Evolutionary conservation across 352 stramenopile species (phyloP).

Genomic region (Pelagophyceae sp.): DNA sequence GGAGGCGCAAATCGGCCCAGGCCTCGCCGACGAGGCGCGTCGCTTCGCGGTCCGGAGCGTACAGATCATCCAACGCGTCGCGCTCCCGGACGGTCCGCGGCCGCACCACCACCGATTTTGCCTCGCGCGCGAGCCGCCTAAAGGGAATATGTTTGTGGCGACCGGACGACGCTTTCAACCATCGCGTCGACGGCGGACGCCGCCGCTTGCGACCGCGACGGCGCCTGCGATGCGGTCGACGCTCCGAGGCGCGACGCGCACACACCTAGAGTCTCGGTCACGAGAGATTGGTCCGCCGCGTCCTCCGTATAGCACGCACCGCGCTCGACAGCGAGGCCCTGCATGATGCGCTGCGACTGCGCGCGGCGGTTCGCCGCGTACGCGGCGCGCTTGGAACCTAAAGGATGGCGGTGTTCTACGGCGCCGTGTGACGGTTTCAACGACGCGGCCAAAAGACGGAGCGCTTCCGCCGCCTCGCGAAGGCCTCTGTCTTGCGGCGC

Average conservation of each 20-base stretch:
- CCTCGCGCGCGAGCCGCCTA: background rate
- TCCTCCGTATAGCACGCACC: background rate
- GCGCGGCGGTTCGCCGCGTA: background rate
- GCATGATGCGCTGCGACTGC: background rate
- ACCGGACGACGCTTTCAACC: background rate
- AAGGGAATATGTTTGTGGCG: background rate
- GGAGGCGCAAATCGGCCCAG: too few relatives aligned
- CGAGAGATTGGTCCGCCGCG: too few relatives aligned
- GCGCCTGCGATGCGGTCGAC: too few relatives aligned
- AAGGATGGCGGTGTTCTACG: background rate
- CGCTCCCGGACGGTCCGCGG: background rate
- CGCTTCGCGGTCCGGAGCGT: background rate
- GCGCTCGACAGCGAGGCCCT: background rate
- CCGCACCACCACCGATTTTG: background rate
- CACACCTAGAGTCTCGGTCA: too few relatives aligned
- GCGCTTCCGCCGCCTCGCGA: background rate
- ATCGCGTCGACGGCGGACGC: background rate
- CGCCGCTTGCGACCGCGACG: background rate
- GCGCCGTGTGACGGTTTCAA: background rate
- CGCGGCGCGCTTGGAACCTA: background rate
- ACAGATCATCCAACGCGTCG: conserved; percentile 3
- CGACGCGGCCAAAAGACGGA: background rate
- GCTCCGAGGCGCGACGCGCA: background rate
- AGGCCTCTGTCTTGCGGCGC: background rate
- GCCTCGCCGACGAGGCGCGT: background rate